phyloP scores from a whole-genome alignment of 2,329 filamentous ascomycete genomes.

The Metarhizium album region DNA sequence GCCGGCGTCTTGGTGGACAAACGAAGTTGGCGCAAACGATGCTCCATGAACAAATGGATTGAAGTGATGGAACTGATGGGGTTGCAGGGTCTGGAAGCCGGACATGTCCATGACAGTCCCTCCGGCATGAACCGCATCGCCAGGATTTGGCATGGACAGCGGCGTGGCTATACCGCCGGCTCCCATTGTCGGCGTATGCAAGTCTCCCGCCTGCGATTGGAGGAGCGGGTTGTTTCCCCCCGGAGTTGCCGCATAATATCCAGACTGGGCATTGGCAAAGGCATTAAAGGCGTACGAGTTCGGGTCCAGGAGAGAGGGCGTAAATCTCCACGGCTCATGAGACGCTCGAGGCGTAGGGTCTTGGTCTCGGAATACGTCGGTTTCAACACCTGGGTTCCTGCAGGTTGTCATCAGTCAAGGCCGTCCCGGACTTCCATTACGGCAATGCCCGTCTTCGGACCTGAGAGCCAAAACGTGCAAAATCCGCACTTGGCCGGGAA shows the following conservation, averaged over 20 bases:
- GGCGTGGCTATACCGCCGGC: constrained; percentile 72
- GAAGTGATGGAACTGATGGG: constrained; percentile 54
- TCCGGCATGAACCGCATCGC: constrained; percentile 51
- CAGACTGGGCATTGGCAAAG: constrained; percentile 69
- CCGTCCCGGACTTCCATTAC: background rate
- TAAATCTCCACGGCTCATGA: constrained; percentile 78
- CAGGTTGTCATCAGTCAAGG: background rate
- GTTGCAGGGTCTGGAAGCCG: constrained; percentile 52
- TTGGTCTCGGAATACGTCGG: constrained; percentile 47
- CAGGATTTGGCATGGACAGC: constrained; percentile 63
- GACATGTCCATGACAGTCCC: constrained; percentile 52
- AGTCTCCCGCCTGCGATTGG: constrained; percentile 72
- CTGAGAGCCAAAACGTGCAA: background rate
- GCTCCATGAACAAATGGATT: constrained; percentile 59
- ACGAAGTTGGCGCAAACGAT: constrained; percentile 66
- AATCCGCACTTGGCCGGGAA: background rate
- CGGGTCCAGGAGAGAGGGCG: constrained; percentile 78
- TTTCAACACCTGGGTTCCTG: constrained; percentile 15
- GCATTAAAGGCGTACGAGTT: constrained; percentile 70
- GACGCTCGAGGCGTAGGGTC: constrained; percentile 74
- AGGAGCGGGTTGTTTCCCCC: constrained; percentile 72
- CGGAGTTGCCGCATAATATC: constrained; percentile 82
- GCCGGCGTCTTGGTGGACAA: constrained; percentile 68
- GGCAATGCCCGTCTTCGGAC: background rate
- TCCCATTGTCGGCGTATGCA: constrained; percentile 71